Conservation (phyloP, 345 rosid species). For the Durio zibethinus region DNA sequence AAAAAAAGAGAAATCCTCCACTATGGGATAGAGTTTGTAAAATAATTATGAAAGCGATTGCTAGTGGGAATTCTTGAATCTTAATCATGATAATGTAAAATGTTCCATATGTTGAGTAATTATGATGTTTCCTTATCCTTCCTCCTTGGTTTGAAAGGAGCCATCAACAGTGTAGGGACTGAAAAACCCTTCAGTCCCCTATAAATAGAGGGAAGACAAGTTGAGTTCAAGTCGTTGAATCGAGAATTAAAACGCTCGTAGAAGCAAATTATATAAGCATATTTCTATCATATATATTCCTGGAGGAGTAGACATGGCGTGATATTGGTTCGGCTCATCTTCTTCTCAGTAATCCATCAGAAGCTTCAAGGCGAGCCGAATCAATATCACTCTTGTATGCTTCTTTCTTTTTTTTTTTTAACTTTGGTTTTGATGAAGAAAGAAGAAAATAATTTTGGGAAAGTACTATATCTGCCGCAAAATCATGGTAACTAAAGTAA, state of each 20-base stretch:
- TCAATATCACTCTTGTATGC: conserved; percentile 42
- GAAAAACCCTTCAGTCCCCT: not conserved
- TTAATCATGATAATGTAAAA: conserved; percentile 14
- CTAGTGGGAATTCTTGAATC: conserved; percentile 19
- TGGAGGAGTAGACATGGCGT: conserved; percentile 32
- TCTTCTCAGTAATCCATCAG: not conserved
- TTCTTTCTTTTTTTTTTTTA: not conserved
- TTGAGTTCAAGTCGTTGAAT: not conserved
- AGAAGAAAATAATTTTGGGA: not conserved
- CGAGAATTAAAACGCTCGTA: not conserved
- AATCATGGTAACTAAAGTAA: not conserved
- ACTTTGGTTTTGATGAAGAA: not conserved
- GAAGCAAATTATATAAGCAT: not conserved
- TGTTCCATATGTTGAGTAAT: conserved; percentile 9
- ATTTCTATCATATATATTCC: not conserved
- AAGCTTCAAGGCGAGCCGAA: conserved; percentile 33
- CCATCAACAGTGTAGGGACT: not conserved
- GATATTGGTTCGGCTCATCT: conserved; percentile 40
- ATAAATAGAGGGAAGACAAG: not conserved
- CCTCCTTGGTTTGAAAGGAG: not conserved
- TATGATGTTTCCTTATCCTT: not conserved
- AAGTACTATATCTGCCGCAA: not conserved
- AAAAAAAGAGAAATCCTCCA: not conserved
- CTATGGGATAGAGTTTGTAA: not conserved
- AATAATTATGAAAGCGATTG: not conserved